A percentile compares a stretch with the other conserved stretches of the same genome.
phyloP scores from a whole-genome alignment of 1,284 basidiomycete genomes.

The Apiotrichum laibachii region DNA sequence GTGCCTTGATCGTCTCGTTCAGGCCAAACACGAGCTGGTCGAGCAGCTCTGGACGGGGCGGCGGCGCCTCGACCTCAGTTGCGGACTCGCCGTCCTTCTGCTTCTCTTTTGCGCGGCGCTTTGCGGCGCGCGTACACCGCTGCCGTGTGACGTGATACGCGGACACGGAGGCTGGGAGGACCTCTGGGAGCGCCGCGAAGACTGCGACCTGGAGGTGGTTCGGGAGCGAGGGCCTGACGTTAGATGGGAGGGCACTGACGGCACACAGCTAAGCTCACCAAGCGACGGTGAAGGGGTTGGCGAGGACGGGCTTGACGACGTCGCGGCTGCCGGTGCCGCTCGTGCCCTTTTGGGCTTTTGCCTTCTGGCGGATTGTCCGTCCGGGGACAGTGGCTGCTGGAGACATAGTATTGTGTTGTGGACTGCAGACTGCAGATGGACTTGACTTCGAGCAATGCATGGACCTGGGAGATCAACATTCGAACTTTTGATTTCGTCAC shows the following conservation, averaged over 20 bases:
- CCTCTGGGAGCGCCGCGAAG: constrained; percentile 31
- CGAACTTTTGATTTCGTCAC: too few relatives aligned
- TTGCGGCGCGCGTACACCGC: constrained; percentile 34
- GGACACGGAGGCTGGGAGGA: constrained; percentile 34
- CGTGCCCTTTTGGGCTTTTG: constrained; percentile 12
- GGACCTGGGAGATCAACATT: too few relatives aligned
- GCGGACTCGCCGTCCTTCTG: neutral
- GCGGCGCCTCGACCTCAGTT: neutral
- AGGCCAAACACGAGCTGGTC: constrained; percentile 66
- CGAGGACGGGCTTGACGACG: constrained; percentile 27
- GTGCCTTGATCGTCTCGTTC: constrained; percentile 71
- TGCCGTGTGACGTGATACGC: constrained; percentile 41
- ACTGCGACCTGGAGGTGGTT: constrained; percentile 39
- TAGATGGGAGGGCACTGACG: neutral
- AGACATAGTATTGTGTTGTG: constrained; percentile 7
- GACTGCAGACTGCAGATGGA: too few relatives aligned
- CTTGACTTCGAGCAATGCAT: too few relatives aligned
- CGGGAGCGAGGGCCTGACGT: constrained; percentile 42
- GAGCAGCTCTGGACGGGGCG: constrained; percentile 53
- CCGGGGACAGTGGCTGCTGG: constrained; percentile 16
- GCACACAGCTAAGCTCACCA: constrained; percentile 34
- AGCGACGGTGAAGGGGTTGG: constrained; percentile 38
- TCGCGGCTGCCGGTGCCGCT: constrained; percentile 2
- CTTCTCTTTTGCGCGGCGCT: constrained; percentile 12
- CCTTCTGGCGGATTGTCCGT: constrained; percentile 21